Percentiles rank a stretch among this genome's conserved stretches.
These are phyloP conservation scores for Rubroboletus satanas DNA, from an alignment of 768 basidiomycete species.

Conservation along the genomic window DNA sequence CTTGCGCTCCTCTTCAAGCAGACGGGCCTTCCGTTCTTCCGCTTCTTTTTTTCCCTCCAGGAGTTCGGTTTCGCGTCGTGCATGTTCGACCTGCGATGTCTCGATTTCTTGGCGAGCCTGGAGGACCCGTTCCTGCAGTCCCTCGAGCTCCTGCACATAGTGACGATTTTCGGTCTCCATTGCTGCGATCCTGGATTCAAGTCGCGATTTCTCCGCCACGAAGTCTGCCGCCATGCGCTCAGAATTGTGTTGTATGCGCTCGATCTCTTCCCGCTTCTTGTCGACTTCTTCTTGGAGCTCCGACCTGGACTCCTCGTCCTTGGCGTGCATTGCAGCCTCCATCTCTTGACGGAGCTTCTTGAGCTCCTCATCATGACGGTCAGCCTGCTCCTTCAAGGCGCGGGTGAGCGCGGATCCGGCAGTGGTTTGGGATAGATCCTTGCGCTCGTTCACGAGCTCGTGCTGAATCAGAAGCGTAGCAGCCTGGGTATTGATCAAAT, in stretches of 20 bases:
- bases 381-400: slow-evolving; percentile 45
- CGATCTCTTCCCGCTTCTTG: slow-evolving; percentile 43
- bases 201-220: slow-evolving; percentile 34
- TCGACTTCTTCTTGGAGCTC: slow-evolving; percentile 45
- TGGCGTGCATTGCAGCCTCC: slow-evolving; percentile 39
- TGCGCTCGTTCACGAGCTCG: slow-evolving; percentile 50
- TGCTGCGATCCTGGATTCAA: slow-evolving; percentile 24
- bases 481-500: slow-evolving; percentile 39
- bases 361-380: slow-evolving; percentile 47
- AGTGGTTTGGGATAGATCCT: slow-evolving; percentile 47
- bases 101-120: slow-evolving; percentile 28
- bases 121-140: slow-evolving; percentile 28
- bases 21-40: slow-evolving; percentile 27
- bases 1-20: slow-evolving; percentile 31
- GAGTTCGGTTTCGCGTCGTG: slow-evolving; percentile 27
- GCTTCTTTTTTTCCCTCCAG: slow-evolving; percentile 23
- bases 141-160: slow-evolving; percentile 16
- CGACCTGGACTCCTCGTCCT: slow-evolving; percentile 44
- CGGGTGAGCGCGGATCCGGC: slow-evolving; percentile 52
- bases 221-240: slow-evolving; percentile 40
- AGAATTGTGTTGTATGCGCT: slow-evolving; percentile 38
- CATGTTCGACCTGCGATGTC: slow-evolving; percentile 26
- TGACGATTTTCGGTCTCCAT: slow-evolving; percentile 28
- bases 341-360: slow-evolving; percentile 44
- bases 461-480: slow-evolving; percentile 49